Percentiles rank a stretch among this genome's conserved stretches.
Evolutionary conservation across 2,329 filamentous ascomycete genomes (phyloP).

Genomic region (Sclerotiophoma versabilis): DNA sequence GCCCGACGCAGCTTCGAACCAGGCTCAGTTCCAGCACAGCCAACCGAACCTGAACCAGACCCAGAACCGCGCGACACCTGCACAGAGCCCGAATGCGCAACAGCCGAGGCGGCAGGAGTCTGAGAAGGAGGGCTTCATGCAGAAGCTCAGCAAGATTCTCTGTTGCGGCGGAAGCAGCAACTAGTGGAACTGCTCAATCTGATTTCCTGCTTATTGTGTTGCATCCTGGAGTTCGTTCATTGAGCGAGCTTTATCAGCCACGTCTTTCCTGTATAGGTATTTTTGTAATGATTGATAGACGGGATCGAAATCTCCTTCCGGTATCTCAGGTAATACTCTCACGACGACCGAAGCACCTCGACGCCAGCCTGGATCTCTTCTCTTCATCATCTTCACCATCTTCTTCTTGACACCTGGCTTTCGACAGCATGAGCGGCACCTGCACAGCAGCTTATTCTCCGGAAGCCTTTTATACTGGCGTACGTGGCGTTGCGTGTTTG

Average conservation of each 20-base stretch:
- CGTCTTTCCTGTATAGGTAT: conserved; percentile 50
- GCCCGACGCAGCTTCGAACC: conserved; percentile 81
- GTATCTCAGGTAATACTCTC: conserved; percentile 46
- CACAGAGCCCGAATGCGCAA: conserved; percentile 53
- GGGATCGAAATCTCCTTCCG: conserved; percentile 46
- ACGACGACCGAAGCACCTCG: conserved; percentile 39
- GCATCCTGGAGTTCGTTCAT: conserved; percentile 46
- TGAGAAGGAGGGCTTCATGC: conserved; percentile 74
- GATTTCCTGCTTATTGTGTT: conserved; percentile 35
- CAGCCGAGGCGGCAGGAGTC: conserved; percentile 68
- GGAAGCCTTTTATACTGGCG: conserved; percentile 35
- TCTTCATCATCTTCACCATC: conserved; percentile 31
- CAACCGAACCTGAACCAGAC: conserved; percentile 75
- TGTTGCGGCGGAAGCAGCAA: conserved; percentile 71
- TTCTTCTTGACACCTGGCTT: conserved; percentile 32
- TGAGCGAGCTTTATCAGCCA: conserved; percentile 41
- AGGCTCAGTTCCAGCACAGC: conserved; percentile 96
- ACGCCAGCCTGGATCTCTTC: conserved; percentile 37
- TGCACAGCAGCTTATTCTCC: conserved; percentile 27
- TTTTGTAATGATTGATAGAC: conserved; percentile 52
- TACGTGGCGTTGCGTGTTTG: conserved; percentile 36
- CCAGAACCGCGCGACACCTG: conserved; percentile 62
- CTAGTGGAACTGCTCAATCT: conserved; percentile 26
- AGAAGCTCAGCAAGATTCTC: conserved; percentile 90
- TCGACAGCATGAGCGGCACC: conserved; percentile 28